Evolutionary conservation across 805 yeast genomes (phyloP).

Genomic region (Saccharomycopsis sp.): DNA sequence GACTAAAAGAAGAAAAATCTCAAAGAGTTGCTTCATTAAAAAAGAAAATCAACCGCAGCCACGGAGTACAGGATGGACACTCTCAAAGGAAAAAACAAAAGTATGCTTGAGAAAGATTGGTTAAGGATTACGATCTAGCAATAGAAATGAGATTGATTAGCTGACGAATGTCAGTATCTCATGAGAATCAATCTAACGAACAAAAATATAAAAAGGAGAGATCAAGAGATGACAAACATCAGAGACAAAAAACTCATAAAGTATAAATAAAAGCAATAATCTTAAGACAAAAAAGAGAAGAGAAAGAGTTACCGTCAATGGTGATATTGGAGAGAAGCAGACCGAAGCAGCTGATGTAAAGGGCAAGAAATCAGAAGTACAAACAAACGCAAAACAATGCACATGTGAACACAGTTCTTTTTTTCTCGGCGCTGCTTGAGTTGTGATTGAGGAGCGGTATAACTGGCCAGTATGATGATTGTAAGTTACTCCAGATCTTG

Average conservation of each 20-base stretch:
- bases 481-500: neutral
- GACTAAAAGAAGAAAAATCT: neutral
- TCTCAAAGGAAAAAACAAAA: no score
- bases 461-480: neutral
- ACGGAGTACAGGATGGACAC: no score
- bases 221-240: neutral
- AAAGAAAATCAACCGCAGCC: no score
- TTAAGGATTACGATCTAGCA: neutral
- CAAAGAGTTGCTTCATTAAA: no score
- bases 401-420: neutral
- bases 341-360: no score
- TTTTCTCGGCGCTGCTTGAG: neutral
- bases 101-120: neutral
- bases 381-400: neutral
- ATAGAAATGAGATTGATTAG: neutral
- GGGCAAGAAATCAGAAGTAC: no score
- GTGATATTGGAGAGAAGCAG: neutral
- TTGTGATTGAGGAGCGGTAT: neutral
- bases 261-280: neutral
- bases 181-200: neutral
- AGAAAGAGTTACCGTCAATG: neutral
- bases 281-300: neutral
- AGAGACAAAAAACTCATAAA: neutral
- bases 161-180: neutral
- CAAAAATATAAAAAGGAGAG: neutral